Base-by-base conservation (phyloP, 1,139 yeast genomes). In the Meyerozyma athensensis region DNA sequence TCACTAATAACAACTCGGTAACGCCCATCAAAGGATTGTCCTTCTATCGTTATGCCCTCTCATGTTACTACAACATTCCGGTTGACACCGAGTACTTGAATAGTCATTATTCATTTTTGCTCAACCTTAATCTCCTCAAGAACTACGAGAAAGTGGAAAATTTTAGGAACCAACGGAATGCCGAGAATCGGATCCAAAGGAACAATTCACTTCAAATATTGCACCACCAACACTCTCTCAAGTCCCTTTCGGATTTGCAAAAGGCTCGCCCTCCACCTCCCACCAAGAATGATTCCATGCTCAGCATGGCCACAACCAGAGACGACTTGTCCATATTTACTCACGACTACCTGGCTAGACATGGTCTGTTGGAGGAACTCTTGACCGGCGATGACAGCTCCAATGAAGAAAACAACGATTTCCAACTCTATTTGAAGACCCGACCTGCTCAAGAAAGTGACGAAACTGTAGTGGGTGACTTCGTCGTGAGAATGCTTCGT, bases 101-200 rank as follows among this genome's bases (percentile, higher is more conserved):
- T 41, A 69, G 68, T 41, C 75, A 70, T 49, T 70, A 61, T 46
- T 49, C 65, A 9, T 58, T 60, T 14, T 48, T 70, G 19, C 48
- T 70, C 19, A 62, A 58, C 19, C 50, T 69, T 35, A 68, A 70
- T 46, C 55, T 70, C 38, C 53, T 67, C 39, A 69, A 69, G 44
- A 64, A 59, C 38, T 64, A 62, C 47, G 76, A 70, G 44, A 56
- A 56, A 45, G 53, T 63, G 17, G 64, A 59, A 22, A 51, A 50
- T 30, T 58, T 58, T 38, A 57, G 59, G 39, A 57, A 56, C 30
- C 70, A 65, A 38, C 35, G 54, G 36, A 50, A 49, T 32, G 45
- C 58, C 24, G 73, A 68, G 35, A 50, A 55, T 31, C 44, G 49
- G 12, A 47, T 68, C 7, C 53, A 65, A 26, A 56, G 58, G 39